Percentiles rank a stretch among this genome's conserved stretches.
Evolutionary conservation across 2,329 filamentous ascomycete genomes (phyloP).

Genomic region (Didymella sp.): DNA sequence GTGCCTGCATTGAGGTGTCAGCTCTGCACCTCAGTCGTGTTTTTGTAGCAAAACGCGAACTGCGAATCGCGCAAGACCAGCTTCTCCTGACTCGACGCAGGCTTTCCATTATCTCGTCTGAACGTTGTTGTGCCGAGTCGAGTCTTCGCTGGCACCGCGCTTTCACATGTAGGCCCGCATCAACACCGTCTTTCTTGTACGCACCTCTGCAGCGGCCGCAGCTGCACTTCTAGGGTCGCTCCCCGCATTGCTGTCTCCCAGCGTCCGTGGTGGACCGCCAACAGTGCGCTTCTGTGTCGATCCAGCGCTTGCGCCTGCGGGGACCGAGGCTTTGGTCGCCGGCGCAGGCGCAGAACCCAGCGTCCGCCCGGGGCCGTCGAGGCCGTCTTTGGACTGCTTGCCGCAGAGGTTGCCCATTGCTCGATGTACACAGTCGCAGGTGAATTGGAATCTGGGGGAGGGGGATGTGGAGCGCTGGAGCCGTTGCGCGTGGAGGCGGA

Average conservation of each 20-base stretch:
- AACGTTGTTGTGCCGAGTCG: neutral
- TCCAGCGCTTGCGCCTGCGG: conserved; percentile 30
- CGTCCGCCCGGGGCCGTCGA: conserved; percentile 74
- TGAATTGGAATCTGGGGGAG: neutral
- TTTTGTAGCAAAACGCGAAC: neutral
- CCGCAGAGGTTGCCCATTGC: conserved; percentile 88
- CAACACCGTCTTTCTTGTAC: conserved; percentile 41
- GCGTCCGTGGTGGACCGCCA: conserved; percentile 61
- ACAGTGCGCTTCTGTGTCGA: conserved; percentile 53
- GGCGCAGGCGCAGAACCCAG: conserved; percentile 65
- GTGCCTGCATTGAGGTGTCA: conserved; percentile 60
- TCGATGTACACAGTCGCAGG: conserved; percentile 21
- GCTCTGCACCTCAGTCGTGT: neutral
- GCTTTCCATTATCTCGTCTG: neutral
- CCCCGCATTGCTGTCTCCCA: conserved; percentile 60
- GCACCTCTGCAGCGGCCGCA: conserved; percentile 83
- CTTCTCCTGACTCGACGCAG: neutral
- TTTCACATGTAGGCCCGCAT: conserved; percentile 30
- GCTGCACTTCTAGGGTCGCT: conserved; percentile 75
- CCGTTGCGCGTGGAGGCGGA: conserved; percentile 18
- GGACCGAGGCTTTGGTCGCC: conserved; percentile 52
- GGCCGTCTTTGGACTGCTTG: conserved; percentile 67
- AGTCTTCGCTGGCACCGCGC: neutral
- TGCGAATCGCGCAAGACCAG: conserved; percentile 2
- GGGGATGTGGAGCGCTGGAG: conserved; percentile 20